Evolutionary conservation across 202 grass and related monocot species (phyloP).

Genomic region (Dendrocalamus latiflorus): DNA sequence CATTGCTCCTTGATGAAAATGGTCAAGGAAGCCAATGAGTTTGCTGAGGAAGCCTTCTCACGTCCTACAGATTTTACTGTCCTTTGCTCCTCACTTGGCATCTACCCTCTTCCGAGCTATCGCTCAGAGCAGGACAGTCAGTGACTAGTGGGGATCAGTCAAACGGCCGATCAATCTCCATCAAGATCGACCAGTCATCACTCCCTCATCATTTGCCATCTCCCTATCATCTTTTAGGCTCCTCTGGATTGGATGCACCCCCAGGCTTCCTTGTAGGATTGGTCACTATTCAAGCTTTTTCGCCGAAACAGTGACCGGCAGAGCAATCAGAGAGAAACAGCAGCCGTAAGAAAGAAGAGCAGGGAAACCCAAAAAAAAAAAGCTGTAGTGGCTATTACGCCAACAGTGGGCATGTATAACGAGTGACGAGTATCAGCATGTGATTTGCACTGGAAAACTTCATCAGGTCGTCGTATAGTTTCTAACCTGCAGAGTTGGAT

Average conservation of each 20-base stretch:
- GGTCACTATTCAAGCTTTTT: constrained; percentile 26
- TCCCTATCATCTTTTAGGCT: constrained; percentile 15
- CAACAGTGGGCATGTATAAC: background rate
- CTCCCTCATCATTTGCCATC: constrained; percentile 52
- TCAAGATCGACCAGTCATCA: constrained; percentile 44
- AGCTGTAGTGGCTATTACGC: background rate
- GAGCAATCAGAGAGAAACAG: constrained; percentile 14
- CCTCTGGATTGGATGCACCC: constrained; percentile 22
- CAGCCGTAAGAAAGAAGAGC: background rate
- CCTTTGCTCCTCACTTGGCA: constrained; percentile 14
- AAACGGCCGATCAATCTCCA: constrained; percentile 41
- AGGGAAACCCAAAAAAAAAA: background rate
- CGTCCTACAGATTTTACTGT: constrained; percentile 31
- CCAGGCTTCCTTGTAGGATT: constrained; percentile 23
- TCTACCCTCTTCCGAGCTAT: background rate
- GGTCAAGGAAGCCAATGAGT: constrained; percentile 33
- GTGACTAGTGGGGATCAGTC: constrained; percentile 6
- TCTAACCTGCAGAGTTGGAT: background rate
- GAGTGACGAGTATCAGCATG: background rate
- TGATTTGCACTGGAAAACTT: background rate
- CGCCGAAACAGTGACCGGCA: background rate
- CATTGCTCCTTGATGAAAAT: background rate
- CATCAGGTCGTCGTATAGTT: background rate
- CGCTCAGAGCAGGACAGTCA: background rate
- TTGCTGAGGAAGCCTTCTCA: constrained; percentile 14